Evolutionary conservation across 345 rosid species (phyloP).

Genomic region (Bretschneidera sinensis): DNA sequence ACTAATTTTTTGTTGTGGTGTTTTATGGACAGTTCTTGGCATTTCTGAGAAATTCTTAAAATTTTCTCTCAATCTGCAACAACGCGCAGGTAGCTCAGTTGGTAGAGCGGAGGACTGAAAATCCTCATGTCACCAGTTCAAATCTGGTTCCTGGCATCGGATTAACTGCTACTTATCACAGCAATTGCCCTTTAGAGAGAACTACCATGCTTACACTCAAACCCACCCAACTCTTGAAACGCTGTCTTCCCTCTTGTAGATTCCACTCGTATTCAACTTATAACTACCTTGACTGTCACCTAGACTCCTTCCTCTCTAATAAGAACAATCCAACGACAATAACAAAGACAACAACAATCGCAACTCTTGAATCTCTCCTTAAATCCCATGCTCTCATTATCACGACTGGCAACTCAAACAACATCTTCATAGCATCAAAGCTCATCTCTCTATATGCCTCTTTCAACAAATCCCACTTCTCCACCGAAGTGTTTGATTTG

Average conservation of each 20-base stretch:
- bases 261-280: conserved; percentile 21
- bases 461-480: conserved; percentile 24
- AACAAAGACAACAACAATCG: background rate
- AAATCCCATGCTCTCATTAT: conserved; percentile 45
- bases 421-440: conserved; percentile 55
- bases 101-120: no score
- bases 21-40: no score
- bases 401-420: conserved; percentile 44
- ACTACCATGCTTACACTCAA: conserved; percentile 11
- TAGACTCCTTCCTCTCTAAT: conserved; percentile 28
- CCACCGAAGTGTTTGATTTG: conserved; percentile 36
- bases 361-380: conserved; percentile 30
- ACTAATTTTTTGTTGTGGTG: no score
- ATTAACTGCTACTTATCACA: no score
- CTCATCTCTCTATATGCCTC: conserved; percentile 52
- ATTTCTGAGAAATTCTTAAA: no score
- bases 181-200: conserved; percentile 5
- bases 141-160: no score
- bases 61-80: no score
- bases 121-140: no score
- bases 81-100: no score
- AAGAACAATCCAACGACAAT: background rate
- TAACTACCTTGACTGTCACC: conserved; percentile 34
- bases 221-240: conserved; percentile 11
- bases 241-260: conserved; percentile 4